These are phyloP conservation scores for Kodamaea derodonti DNA, from an alignment of 1,139 yeast species.

Conservation along the genomic window DNA sequence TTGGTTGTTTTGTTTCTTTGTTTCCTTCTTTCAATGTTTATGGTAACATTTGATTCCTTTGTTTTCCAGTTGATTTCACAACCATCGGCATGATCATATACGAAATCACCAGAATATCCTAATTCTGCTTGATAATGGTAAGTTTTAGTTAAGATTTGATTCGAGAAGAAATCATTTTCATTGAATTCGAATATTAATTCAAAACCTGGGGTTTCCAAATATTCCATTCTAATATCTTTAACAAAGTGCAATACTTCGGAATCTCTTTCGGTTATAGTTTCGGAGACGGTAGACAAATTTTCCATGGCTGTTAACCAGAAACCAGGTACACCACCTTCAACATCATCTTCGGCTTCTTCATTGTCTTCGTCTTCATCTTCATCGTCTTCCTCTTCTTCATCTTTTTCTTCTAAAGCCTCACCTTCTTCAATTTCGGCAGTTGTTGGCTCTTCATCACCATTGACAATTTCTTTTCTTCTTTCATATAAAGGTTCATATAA, in stretches of 20 bases:
- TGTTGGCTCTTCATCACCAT: slow-evolving; percentile 75
- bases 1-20: slow-evolving; percentile 97
- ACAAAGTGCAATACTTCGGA: slow-evolving; percentile 73
- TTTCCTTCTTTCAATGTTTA: slow-evolving; percentile 87
- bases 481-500: slow-evolving; percentile 76
- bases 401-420: slow-evolving; percentile 51
- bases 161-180: slow-evolving; percentile 75
- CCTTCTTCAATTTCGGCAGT: slow-evolving; percentile 77
- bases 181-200: slow-evolving; percentile 77
- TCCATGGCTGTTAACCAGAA: slow-evolving; percentile 97
- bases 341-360: slow-evolving; percentile 37
- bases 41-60: slow-evolving; percentile 79
- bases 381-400: slow-evolving; percentile 20
- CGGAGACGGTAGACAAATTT: slow-evolving; percentile 77
- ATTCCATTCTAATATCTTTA: slow-evolving; percentile 73
- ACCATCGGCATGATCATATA: slow-evolving; percentile 96
- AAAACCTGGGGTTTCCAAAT: slow-evolving; percentile 87
- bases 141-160: slow-evolving; percentile 70
- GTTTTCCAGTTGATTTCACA: slow-evolving; percentile 79
- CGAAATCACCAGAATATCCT: slow-evolving; percentile 93
- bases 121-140: slow-evolving; percentile 93
- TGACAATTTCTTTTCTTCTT: slow-evolving; percentile 67
- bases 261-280: slow-evolving; percentile 87
- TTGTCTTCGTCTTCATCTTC: slow-evolving; percentile 44
- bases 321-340: slow-evolving; percentile 74